Conservation (phyloP, 169 alveolate genomes). For the Cryptosporidium tyzzeri region DNA sequence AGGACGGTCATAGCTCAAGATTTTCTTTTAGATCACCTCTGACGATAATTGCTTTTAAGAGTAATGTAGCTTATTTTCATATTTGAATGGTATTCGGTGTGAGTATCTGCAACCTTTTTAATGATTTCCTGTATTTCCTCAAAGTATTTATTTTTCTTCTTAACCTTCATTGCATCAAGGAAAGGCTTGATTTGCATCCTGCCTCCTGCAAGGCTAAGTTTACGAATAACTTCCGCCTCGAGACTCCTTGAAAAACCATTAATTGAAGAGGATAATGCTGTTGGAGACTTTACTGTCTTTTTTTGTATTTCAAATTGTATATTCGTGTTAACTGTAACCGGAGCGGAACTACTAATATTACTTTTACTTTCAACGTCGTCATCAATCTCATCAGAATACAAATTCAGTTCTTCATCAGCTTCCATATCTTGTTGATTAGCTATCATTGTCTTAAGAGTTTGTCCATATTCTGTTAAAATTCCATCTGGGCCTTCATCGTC, state of each 20-base stretch:
- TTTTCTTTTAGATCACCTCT: slow-evolving; percentile 15
- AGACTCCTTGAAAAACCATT: slow-evolving; percentile 28
- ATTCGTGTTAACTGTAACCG: not conserved
- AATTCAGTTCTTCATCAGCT: slow-evolving; percentile 70
- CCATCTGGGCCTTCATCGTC: slow-evolving; percentile 75
- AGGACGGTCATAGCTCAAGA: slow-evolving; percentile 12
- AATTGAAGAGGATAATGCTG: slow-evolving; percentile 47
- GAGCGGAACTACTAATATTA: slow-evolving; percentile 53
- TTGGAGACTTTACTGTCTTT: slow-evolving; percentile 33
- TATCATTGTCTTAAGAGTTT: slow-evolving; percentile 62
- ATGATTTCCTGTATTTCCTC: slow-evolving; percentile 74
- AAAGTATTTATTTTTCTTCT: slow-evolving; percentile 59
- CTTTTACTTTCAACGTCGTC: slow-evolving; percentile 68
- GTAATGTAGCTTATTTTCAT: slow-evolving; percentile 64
- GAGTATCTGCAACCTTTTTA: slow-evolving; percentile 72
- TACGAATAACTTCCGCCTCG: slow-evolving; percentile 62
- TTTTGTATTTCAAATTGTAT: not conserved
- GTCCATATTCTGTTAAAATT: slow-evolving; percentile 69
- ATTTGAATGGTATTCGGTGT: slow-evolving; percentile 70
- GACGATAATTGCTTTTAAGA: slow-evolving; percentile 61
- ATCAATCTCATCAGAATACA: slow-evolving; percentile 66
- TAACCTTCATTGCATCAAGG: slow-evolving; percentile 72
- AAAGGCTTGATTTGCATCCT: slow-evolving; percentile 75
- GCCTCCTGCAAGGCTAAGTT: slow-evolving; percentile 67
- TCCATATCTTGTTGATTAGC: slow-evolving; percentile 76